Evolutionary conservation across 495 filamentous ascomycete genomes (phyloP).

Genomic region (Penicillium cataractarum): DNA sequence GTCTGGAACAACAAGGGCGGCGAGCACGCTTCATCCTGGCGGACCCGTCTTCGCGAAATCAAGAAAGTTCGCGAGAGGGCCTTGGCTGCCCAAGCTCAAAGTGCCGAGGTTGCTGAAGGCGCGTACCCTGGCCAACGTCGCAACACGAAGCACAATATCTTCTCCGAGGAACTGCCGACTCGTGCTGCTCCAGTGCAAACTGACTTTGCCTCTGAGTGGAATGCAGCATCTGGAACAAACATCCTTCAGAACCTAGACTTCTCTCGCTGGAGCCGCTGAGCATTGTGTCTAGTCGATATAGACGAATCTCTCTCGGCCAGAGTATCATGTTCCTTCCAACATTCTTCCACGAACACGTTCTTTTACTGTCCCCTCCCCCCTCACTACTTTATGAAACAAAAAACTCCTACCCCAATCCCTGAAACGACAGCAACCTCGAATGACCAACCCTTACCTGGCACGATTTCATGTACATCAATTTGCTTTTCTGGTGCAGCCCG

Average conservation of each 20-base stretch:
- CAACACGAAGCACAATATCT: slow-evolving; percentile 50
- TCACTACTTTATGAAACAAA: background rate
- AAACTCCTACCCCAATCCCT: background rate
- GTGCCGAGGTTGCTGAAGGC: slow-evolving; percentile 38
- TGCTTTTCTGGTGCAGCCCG: slow-evolving; percentile 27
- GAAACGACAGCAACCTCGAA: slow-evolving; percentile 19
- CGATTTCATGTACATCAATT: slow-evolving; percentile 41
- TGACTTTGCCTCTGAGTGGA: slow-evolving; percentile 48
- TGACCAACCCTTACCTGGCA: slow-evolving; percentile 17
- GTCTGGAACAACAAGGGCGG: slow-evolving; percentile 86
- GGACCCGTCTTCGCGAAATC: slow-evolving; percentile 83
- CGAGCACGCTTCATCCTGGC: slow-evolving; percentile 89
- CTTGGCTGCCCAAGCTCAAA: slow-evolving; percentile 37
- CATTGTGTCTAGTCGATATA: background rate
- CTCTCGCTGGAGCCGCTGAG: slow-evolving; percentile 47
- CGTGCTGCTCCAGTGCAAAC: slow-evolving; percentile 29
- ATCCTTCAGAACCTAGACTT: slow-evolving; percentile 50
- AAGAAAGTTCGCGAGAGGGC: slow-evolving; percentile 71
- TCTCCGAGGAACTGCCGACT: slow-evolving; percentile 45
- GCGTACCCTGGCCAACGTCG: slow-evolving; percentile 48
- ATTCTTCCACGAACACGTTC: slow-evolving; percentile 3
- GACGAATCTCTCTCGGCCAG: background rate
- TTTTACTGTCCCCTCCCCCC: slow-evolving; percentile 2
- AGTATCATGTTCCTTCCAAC: background rate
- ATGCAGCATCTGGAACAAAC: slow-evolving; percentile 43